Base-by-base conservation (phyloP, 108 stramenopile genomes). In the Poteriospumella lacustris region DNA sequence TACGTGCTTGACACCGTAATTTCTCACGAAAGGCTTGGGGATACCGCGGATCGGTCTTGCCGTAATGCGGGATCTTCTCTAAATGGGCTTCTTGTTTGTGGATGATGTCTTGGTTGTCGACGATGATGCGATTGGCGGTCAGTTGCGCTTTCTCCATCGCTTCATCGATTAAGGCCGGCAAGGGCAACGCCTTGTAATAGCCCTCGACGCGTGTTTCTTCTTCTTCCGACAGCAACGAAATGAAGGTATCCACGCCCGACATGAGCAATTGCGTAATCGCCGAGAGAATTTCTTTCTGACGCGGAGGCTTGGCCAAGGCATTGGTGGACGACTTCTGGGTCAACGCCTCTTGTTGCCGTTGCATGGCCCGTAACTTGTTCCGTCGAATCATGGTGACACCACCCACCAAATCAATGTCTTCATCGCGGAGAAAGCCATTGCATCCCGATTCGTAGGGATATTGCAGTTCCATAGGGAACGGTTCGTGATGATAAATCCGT, bases 1-100 rank as follows among this genome's bases (percentile, higher is more conserved):
- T 64, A 64, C 60, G 60, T 64, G 31, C 60, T 64, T 33, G 12
- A 64, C 31, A 33, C 9, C 60, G 60, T 31, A 64, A 5, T 34
- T 5, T 3, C 24, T 64, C 12, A 31, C 60, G 60, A 64, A 34
- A 34, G 5, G 31, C 31, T 64, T 5, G 9, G 36, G 60, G 60
- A 64, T 64, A 64, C 5, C 60, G 15, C 5, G 60, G 60, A 64
- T 64, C 60, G 5, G 29, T 64, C 36, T 64, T 64, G 5, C 15
- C 15, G 36, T 64, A 64, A 31, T 64, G 3, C 9, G 60, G 60
- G 36, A 64, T 64, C 36, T 31, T 5, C 5, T 64, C 60, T 24
- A 64, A 34, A 31, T 12, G 28, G 9, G 9, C 60, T 64, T 64
- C 31, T 64, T 64, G 60, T 64, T 64, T 64, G 28, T 3, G 15